Base-by-base conservation (phyloP, 345 rosid species). In the Populus tremula region DNA sequence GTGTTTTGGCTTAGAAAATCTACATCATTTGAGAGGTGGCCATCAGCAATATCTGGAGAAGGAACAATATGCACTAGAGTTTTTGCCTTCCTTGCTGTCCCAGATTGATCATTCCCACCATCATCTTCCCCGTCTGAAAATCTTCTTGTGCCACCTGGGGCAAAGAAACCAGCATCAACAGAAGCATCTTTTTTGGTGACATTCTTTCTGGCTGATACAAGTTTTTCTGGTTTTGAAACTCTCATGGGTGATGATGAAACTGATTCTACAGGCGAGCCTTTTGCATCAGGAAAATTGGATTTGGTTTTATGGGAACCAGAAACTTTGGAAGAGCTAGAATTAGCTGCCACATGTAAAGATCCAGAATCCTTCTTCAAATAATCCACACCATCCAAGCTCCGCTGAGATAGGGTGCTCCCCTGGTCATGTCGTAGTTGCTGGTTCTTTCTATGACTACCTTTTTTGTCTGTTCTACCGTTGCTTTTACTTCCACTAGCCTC, bases 251-350 rank as follows among this genome's bases (percentile, higher is more conserved):
- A 91, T 71, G 98, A 93, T 77, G 96, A 89, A 82, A 91, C 96
- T 35, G 94, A 93, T 80, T 89, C 94, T 56, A 93, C 98, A 14
- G 96, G 96, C 21, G 98, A 93, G 68, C 92, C 92, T 85, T 91
- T 93, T 47, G 86, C 85, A 79, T 90, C 94, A 23, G 80, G 89
- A 78, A 87, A 84, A 83, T 87, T 82, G 72, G 82, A 79, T 83
- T 86, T 89, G 69, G 86, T 85, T 90, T 89, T 89, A 80, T 86
- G 94, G 74, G 97, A 91, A 82, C 91, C 90, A 73, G 95, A 92
- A 80, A 94, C 90, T 88, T 94, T 96, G 71, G 97, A 96, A 31
- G 99, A 96, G 82, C 96, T 93, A 16, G 99, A 92, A 38, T 97
- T 89, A 76, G 99, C 97, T 10, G 90, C 91, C 71, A 83, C 85